Conservation (phyloP, 2,329 filamentous ascomycete genomes). For the Diplodia mutila region DNA sequence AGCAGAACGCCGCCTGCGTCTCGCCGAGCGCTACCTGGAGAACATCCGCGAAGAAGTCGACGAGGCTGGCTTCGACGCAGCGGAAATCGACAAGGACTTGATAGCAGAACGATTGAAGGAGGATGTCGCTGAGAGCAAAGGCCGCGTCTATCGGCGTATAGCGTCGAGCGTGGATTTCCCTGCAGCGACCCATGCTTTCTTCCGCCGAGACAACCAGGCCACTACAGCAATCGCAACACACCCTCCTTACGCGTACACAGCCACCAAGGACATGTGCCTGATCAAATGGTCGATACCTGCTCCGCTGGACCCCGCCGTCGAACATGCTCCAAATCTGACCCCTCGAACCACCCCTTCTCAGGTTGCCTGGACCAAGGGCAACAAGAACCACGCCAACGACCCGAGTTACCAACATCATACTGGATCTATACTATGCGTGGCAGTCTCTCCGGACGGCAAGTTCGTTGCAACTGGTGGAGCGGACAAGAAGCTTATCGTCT, state of each 20-base stretch:
- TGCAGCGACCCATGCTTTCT: slow-evolving; percentile 69
- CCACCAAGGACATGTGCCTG: slow-evolving; percentile 80
- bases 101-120: slow-evolving; percentile 89
- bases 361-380: slow-evolving; percentile 66
- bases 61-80: slow-evolving; percentile 87
- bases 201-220: slow-evolving; percentile 76
- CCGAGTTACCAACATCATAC: slow-evolving; percentile 71
- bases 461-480: slow-evolving; percentile 88
- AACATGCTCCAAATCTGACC: slow-evolving; percentile 46
- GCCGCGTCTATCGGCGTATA: slow-evolving; percentile 81
- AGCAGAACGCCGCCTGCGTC: slow-evolving; percentile 79
- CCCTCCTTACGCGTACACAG: slow-evolving; percentile 82
- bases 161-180: slow-evolving; percentile 73
- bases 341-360: slow-evolving; percentile 66
- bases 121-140: slow-evolving; percentile 90
- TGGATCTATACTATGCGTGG: slow-evolving; percentile 78
- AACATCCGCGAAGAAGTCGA: slow-evolving; percentile 81
- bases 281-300: slow-evolving; percentile 89
- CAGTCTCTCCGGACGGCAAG: slow-evolving; percentile 85
- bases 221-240: slow-evolving; percentile 81
- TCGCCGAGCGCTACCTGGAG: slow-evolving; percentile 91
- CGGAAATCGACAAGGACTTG: slow-evolving; percentile 87
- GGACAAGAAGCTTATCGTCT: slow-evolving; percentile 83
- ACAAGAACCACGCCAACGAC: slow-evolving; percentile 62
- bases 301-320: slow-evolving; percentile 49